A percentile compares a stretch with the other conserved stretches of the same genome.
Evolutionary conservation across 495 filamentous ascomycete genomes (phyloP).

Genomic region (Xylaria flabelliformis): DNA sequence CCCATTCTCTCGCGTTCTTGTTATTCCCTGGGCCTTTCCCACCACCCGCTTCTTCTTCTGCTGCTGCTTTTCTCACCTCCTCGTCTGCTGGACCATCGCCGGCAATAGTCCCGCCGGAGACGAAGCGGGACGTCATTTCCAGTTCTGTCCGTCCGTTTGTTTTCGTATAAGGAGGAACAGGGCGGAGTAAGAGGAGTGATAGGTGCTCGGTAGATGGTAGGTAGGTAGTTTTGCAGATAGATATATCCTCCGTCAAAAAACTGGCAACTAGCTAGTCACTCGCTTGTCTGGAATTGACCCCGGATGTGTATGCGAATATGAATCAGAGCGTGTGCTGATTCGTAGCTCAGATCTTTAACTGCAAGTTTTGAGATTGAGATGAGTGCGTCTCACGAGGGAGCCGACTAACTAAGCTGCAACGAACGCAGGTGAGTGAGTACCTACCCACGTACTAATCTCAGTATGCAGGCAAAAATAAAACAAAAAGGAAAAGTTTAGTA

Average conservation of each 20-base stretch:
- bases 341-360: not conserved
- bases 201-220: not conserved
- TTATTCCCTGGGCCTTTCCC: slow-evolving; percentile 54
- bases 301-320: not conserved
- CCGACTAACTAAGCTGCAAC: not conserved
- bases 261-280: not conserved
- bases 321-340: not conserved
- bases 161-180: too few relatives aligned
- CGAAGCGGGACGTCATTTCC: slow-evolving; percentile 83
- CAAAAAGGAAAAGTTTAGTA: not conserved
- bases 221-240: too few relatives aligned
- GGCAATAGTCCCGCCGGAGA: slow-evolving; percentile 81
- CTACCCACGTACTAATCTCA: not conserved
- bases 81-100: slow-evolving; percentile 37
- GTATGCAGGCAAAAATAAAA: not conserved
- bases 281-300: not conserved
- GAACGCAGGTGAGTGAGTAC: not conserved
- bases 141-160: too few relatives aligned
- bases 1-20: slow-evolving; percentile 65
- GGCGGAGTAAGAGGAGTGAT: not conserved
- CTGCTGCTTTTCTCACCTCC: not conserved
- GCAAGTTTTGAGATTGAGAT: not conserved
- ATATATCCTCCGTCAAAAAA: too few relatives aligned
- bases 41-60: not conserved
- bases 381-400: not conserved